Base-by-base conservation (phyloP, 768 basidiomycete genomes). In the Lepiota subincarnata region DNA sequence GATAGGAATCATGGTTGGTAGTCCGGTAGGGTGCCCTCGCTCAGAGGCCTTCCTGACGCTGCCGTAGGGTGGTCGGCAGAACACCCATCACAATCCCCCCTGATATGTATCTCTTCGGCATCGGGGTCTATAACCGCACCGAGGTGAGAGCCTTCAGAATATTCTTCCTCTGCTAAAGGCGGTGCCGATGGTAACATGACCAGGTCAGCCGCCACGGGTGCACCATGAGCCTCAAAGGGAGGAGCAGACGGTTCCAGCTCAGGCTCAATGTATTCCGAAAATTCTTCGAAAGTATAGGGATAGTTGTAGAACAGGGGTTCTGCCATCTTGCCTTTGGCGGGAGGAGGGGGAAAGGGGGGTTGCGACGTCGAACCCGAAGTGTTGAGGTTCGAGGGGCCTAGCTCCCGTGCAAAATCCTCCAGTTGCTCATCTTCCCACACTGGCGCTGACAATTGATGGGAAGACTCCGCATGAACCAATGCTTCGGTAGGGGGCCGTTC, bases 351-450 rank as follows among this genome's bases (percentile, higher is more conserved):
- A 61, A 75, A 77, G 1, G 64, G 63, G 44, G 69, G 64, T 20
- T 68, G 58, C 20, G 66, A 52, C 60, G 41, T 56, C 18, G 58
- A 60, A 11, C 53, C 19, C 26, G 34, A 39, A 36, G 50, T 47
- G 42, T 56, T 50, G 20, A 53, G 28, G 13, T 48, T 24, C 38
- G 44, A 48, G 18, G 39, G 24, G 10, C 34, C 44, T 36, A 60
- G 19, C 39, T 64, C 51, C 12, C 40, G 43, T 7, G 55, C 65
- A 44, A 74, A 68, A 20, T 72, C 70, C 34, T 75, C 73, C 35
- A 74, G 59, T 11, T 73, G 68, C 42, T 81, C 77, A 53, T 83
- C 81, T 40, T 75, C 66, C 79, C 77, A 84, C 36, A 69, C 71
- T 8, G 83, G 83, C 20, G 70, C 83, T 48, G 79, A 82, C 4